These are phyloP conservation scores for Xerocomellus amylosporus DNA, from an alignment of 768 basidiomycete species.

Conservation along the genomic window DNA sequence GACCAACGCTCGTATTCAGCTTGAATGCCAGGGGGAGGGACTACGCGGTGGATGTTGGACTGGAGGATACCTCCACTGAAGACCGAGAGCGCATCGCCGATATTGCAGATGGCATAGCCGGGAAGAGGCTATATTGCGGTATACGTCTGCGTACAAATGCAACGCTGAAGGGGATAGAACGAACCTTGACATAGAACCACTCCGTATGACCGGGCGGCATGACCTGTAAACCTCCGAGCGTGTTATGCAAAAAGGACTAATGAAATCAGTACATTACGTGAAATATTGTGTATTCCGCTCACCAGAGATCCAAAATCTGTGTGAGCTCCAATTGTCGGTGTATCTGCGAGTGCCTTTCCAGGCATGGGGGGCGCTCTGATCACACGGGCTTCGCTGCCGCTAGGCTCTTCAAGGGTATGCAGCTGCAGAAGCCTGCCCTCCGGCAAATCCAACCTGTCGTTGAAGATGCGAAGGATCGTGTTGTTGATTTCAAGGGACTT, in stretches of 20 bases:
- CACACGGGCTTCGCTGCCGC: slow-evolving; percentile 56
- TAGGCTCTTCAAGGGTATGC: slow-evolving; percentile 46
- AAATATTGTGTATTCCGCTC: slow-evolving; percentile 11
- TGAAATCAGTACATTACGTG: neutral
- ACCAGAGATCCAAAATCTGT: slow-evolving; percentile 77
- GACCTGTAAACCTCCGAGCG: slow-evolving; percentile 68
- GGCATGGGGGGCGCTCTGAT: slow-evolving; percentile 48
- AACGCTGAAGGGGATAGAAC: neutral
- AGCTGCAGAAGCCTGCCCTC: slow-evolving; percentile 41
- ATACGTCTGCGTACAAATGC: neutral
- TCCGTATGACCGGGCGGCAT: slow-evolving; percentile 55
- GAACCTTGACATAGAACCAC: slow-evolving; percentile 68
- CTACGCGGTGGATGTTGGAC: slow-evolving; percentile 63
- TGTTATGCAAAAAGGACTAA: slow-evolving; percentile 67
- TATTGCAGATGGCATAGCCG: slow-evolving; percentile 57
- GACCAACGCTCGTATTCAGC: slow-evolving; percentile 56
- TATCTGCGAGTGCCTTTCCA: slow-evolving; percentile 26
- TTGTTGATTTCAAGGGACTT: slow-evolving; percentile 57
- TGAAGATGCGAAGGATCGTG: slow-evolving; percentile 53
- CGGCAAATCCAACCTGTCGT: slow-evolving; percentile 53
- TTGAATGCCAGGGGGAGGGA: slow-evolving; percentile 61
- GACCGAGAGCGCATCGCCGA: slow-evolving; percentile 59
- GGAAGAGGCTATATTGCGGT: slow-evolving; percentile 42
- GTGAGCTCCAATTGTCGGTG: slow-evolving; percentile 57
- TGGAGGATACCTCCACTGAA: slow-evolving; percentile 64